Evolutionary conservation across 768 basidiomycete species (phyloP), one percentile per base, ranked within the genome.

Genomic region (Mycena alexandri): DNA sequence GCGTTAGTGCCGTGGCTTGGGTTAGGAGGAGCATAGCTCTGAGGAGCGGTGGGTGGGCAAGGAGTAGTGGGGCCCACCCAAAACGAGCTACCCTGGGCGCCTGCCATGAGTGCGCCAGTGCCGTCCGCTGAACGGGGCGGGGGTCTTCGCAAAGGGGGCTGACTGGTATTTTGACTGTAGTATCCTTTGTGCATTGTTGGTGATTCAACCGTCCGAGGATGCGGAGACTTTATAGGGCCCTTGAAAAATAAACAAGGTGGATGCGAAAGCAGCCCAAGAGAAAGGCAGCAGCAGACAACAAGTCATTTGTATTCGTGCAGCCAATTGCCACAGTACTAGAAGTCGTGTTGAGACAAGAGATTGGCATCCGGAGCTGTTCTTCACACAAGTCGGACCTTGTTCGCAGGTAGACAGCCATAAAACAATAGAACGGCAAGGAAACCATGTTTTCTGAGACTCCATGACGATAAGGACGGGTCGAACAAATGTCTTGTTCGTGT

Each of bases 291-390:
- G 51, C 50, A 66, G 43, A 54, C 19, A 54, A 22, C 4, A 38
- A 60, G 14, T 5, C 51, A 48, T 60, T 60, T 63, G 19, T 53
- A 43, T 61, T 52, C 21, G 11, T 56, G 42, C 55, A 29, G 53
- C 24, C 33, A 44, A 53, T 47, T 61, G 51, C 25, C 51, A 51
- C 48, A 61, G 61, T 52, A 44, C 16, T 44, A 47, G 34, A 2
- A 38, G 38, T 63, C 46, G 61, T 63, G 36, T 53, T 44, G 34
- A 24, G 4, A 47, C n/a, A 38, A 41, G 42, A 33, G 12, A 38
- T 29, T 29, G 29, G 29, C n/a, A n/a, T n/a, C 33, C 19, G 21
- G 21, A 25, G 16, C 24, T 29, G 55, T 36, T 34, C 14, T 24
- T 57, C 14, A 17, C 16, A 14, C 16, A 8, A 51, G 16, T 13